Percentiles rank a stretch among this genome's conserved stretches.
Conservation (phyloP, 176 grass and related monocot species). For the Musa troglodytarum region DNA sequence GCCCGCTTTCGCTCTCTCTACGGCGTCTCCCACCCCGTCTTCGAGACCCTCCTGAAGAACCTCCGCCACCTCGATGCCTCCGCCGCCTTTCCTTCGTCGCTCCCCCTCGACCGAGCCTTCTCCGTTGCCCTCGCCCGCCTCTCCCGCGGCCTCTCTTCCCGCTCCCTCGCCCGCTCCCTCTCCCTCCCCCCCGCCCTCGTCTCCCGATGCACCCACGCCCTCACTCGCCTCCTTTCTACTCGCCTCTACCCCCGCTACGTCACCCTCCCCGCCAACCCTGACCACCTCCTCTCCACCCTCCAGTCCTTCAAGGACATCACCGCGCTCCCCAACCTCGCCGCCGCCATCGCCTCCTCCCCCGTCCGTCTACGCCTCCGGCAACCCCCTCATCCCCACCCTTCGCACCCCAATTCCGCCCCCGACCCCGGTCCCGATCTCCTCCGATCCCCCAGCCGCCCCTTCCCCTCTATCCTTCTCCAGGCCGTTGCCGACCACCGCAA, state of each 20-base stretch:
- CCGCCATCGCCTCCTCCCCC: constrained; percentile 15
- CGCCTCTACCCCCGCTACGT: constrained; percentile 23
- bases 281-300: constrained; percentile 7
- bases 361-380: constrained; percentile 5
- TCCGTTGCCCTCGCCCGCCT: constrained; percentile 11
- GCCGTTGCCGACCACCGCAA: constrained; percentile 11
- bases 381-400: background rate
- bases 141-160: constrained; percentile 12
- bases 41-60: constrained; percentile 13
- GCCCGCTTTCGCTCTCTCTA: constrained; percentile 9
- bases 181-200: constrained; percentile 8
- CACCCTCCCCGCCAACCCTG: background rate
- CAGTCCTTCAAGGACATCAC: constrained; percentile 15
- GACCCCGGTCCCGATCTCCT: background rate
- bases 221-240: constrained; percentile 17
- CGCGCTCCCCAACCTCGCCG: constrained; percentile 8
- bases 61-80: constrained; percentile 10
- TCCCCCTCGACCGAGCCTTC: constrained; percentile 12
- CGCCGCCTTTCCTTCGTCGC: constrained; percentile 2
- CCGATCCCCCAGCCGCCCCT: constrained; percentile 4
- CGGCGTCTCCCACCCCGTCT: constrained; percentile 23
- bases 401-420: background rate
- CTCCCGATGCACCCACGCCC: constrained; percentile 20
- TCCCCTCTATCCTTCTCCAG: constrained; percentile 11
- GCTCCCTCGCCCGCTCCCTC: constrained; percentile 11